Percentiles rank a stretch among this genome's conserved stretches.
These are phyloP conservation scores for Lactifluus volemus DNA, from an alignment of 768 basidiomycete species.

Conservation along the genomic window DNA sequence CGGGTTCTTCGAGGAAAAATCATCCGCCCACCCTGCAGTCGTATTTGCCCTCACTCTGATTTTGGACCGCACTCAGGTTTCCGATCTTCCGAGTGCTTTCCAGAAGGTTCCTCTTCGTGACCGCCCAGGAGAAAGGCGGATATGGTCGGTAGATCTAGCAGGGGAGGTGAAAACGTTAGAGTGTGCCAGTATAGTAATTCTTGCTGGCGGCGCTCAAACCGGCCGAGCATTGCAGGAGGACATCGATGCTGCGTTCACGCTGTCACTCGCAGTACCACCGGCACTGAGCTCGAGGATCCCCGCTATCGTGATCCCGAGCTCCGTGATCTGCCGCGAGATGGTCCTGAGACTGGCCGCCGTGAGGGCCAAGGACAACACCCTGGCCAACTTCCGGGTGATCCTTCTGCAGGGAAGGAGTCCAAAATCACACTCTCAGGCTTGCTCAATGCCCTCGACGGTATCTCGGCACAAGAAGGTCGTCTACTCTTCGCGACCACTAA, in stretches of 20 bases:
- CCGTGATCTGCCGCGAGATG: conserved; percentile 24
- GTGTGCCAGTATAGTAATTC: too few species aligned
- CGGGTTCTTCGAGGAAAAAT: neutral
- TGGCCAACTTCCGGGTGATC: neutral
- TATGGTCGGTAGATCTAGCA: neutral
- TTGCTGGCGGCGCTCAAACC: too few species aligned
- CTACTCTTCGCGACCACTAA: conserved; percentile 76
- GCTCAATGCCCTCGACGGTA: conserved; percentile 69
- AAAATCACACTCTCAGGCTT: conserved; percentile 64
- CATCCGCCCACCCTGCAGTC: neutral
- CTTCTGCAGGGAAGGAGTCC: neutral
- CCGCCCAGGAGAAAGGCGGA: too few species aligned
- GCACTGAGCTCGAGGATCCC: conserved; percentile 19
- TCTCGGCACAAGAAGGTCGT: conserved; percentile 72
- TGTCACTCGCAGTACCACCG: conserved; percentile 28
- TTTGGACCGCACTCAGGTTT: neutral
- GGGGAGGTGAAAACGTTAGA: neutral
- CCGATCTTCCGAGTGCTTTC: neutral
- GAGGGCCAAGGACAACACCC: neutral
- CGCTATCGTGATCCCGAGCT: conserved; percentile 10
- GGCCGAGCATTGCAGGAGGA: conserved; percentile 61
- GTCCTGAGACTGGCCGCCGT: neutral
- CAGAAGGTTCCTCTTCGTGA: neutral
- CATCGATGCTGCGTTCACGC: conserved; percentile 67
- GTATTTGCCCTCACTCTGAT: neutral